Conservation (phyloP, 1,284 basidiomycete species). For the Afroboletus lepidellus region DNA sequence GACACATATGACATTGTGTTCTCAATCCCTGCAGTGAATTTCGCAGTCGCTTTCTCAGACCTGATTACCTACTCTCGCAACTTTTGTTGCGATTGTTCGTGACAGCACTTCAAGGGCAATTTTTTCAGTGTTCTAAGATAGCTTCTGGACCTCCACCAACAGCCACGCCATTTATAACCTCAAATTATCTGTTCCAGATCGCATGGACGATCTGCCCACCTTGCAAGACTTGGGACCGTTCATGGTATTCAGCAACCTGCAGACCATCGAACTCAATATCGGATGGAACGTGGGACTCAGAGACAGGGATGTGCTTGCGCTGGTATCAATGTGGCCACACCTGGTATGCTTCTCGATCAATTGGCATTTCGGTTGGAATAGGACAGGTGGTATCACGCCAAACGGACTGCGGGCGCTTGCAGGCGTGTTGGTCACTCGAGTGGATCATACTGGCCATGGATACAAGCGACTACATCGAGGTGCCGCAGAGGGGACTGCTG, state of each 20-base stretch:
- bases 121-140: background rate
- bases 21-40: background rate
- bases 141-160: background rate
- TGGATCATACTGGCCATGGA: background rate
- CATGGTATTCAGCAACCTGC: background rate
- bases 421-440: background rate
- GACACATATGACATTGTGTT: background rate
- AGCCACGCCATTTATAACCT: background rate
- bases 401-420: background rate
- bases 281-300: background rate
- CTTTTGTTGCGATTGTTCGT: background rate
- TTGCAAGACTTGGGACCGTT: background rate
- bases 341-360: background rate
- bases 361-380: background rate
- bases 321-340: background rate
- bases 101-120: background rate
- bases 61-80: background rate
- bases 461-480: background rate
- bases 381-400: background rate
- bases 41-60: background rate
- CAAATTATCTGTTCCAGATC: background rate
- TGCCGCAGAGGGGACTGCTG: no score
- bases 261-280: background rate
- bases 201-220: background rate
- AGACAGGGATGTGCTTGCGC: background rate